Conservation (phyloP, 352 stramenopile species). For the Phytopythium delawarense region DNA sequence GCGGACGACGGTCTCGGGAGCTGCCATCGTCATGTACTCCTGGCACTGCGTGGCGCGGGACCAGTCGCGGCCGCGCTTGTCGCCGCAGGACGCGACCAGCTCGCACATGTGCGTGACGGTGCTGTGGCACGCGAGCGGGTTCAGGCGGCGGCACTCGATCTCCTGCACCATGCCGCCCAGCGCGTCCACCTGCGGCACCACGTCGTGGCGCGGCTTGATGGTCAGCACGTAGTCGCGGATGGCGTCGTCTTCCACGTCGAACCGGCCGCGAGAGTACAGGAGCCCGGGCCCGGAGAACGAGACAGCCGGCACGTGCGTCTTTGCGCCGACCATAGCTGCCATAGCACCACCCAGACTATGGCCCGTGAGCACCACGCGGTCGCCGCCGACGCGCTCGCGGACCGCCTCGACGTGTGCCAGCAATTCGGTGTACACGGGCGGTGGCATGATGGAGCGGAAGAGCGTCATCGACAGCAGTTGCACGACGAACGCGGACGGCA, state of each 20-base stretch:
- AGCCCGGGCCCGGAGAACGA: slow-evolving; percentile 81
- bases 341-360: slow-evolving; percentile 84
- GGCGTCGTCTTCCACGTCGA: slow-evolving; percentile 59
- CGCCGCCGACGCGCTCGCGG: slow-evolving; percentile 61
- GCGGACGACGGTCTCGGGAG: background rate
- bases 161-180: slow-evolving; percentile 86
- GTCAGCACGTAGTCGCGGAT: slow-evolving; percentile 86
- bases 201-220: slow-evolving; percentile 73
- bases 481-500: slow-evolving; percentile 74
- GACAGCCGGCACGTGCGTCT: slow-evolving; percentile 72
- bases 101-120: slow-evolving; percentile 84
- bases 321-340: slow-evolving; percentile 80
- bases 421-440: slow-evolving; percentile 72
- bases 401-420: slow-evolving; percentile 54
- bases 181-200: slow-evolving; percentile 80
- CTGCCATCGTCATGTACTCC: slow-evolving; percentile 39
- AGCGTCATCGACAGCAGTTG: slow-evolving; percentile 81
- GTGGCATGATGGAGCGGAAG: slow-evolving; percentile 63
- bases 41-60: slow-evolving; percentile 64
- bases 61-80: slow-evolving; percentile 79
- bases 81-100: slow-evolving; percentile 74
- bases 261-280: slow-evolving; percentile 76
- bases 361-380: slow-evolving; percentile 71
- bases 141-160: slow-evolving; percentile 76
- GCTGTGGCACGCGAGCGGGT: slow-evolving; percentile 80